phyloP scores from a whole-genome alignment of 768 basidiomycete genomes.

The Leccinum subgranulosum region DNA sequence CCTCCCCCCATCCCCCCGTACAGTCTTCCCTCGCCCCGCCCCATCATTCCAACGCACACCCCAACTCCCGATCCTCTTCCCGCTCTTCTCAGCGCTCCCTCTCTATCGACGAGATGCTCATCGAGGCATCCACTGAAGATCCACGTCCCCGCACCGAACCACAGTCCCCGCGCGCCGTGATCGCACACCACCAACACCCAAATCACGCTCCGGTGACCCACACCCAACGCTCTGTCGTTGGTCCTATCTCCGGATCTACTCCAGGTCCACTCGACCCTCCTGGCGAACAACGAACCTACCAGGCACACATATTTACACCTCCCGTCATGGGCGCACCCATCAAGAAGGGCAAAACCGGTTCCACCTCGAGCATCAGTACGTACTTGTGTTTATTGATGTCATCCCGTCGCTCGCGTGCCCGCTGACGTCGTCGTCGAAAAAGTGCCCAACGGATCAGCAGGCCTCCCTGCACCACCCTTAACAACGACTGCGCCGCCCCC shows the following conservation, averaged over 20 bases:
- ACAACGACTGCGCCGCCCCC: slow-evolving; percentile 10
- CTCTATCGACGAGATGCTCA: slow-evolving; percentile 46
- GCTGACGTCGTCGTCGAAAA: slow-evolving; percentile 6
- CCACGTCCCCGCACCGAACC: slow-evolving; percentile 32
- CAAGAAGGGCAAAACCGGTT: slow-evolving; percentile 55
- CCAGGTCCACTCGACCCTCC: slow-evolving; percentile 32
- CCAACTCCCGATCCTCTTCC: slow-evolving; percentile 31
- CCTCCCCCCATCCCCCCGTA: slow-evolving; percentile 5
- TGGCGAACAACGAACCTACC: slow-evolving; percentile 44
- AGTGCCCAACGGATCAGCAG: slow-evolving; percentile 21
- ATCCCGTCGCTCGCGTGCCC: slow-evolving; percentile 6
- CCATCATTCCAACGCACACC: slow-evolving; percentile 12
- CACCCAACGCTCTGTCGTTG: slow-evolving; percentile 21
- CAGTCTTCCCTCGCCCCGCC: slow-evolving; percentile 11
- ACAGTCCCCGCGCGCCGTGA: slow-evolving; percentile 27
- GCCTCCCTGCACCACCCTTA: slow-evolving; percentile 17
- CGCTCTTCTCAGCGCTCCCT: slow-evolving; percentile 36
- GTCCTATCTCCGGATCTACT: slow-evolving; percentile 16
- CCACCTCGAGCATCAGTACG: slow-evolving; percentile 24
- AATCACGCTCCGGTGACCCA: slow-evolving; percentile 16
- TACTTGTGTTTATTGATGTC: background rate
- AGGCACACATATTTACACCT: slow-evolving; percentile 71
- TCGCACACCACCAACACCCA: slow-evolving; percentile 32
- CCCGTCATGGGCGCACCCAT: slow-evolving; percentile 70
- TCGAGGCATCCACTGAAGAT: slow-evolving; percentile 43